Evolutionary conservation across 495 filamentous ascomycete species (phyloP).

Genomic region (Alectoria sarmentosa): DNA sequence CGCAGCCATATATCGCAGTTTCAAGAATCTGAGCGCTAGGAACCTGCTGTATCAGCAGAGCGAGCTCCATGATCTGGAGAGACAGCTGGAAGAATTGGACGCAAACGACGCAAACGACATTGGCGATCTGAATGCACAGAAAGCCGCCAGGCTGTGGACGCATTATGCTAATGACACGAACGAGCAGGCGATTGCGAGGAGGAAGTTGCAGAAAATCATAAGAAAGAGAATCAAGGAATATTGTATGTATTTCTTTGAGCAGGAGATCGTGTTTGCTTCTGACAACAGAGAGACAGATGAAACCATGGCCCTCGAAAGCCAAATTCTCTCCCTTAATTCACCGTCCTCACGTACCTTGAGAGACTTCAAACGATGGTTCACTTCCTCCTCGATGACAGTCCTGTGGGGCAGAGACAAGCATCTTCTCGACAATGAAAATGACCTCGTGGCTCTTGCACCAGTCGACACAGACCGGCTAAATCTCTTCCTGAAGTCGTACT

Average conservation of each 20-base stretch:
- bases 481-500: slow-evolving; percentile 16
- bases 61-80: slow-evolving; percentile 24
- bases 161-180: slow-evolving; percentile 6
- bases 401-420: slow-evolving; percentile 19
- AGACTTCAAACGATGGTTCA: slow-evolving; percentile 19
- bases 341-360: slow-evolving; percentile 12
- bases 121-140: slow-evolving; percentile 3
- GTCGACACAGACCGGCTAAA: slow-evolving; percentile 20
- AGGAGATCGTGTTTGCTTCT: not conserved
- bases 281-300: slow-evolving; percentile 13
- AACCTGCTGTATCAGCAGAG: slow-evolving; percentile 28
- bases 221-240: slow-evolving; percentile 20
- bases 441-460: slow-evolving; percentile 22
- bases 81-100: slow-evolving; percentile 14
- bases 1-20: slow-evolving; percentile 25
- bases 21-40: slow-evolving; percentile 21
- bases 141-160: slow-evolving; percentile 11
- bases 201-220: slow-evolving; percentile 18
- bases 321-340: slow-evolving; percentile 16
- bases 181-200: not conserved
- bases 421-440: slow-evolving; percentile 15
- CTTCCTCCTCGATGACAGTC: not conserved
- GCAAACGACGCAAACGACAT: slow-evolving; percentile 8
- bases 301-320: slow-evolving; percentile 24
- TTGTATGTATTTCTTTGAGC: slow-evolving; percentile 6